Evolutionary conservation across 2,329 filamentous ascomycete genomes (phyloP), one percentile per base, ranked within the genome.

Genomic region (Penicillium sp.): DNA sequence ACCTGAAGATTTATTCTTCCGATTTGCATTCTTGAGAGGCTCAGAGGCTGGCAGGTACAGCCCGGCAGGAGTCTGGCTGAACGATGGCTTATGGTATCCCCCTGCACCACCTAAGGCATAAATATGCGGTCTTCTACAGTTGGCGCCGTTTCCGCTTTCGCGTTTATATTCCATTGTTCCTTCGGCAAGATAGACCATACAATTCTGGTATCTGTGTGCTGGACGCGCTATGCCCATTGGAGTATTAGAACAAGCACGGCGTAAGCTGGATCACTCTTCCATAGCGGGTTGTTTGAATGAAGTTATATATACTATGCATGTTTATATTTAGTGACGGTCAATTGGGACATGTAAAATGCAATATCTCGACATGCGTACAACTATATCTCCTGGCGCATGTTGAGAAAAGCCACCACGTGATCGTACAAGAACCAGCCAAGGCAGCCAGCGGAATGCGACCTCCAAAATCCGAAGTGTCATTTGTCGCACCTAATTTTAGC

Each of bases 21-120:
- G 76, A 7, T 78, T 79, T 57, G 76, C 76, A 0, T 79, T 76
- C 61, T 62, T 79, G 48, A 71, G 68, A 26, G 74, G 74, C 13
- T 68, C 73, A 6, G 68, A 71, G 45, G 70, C 72, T 13, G 74
- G 74, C 6, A 63, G 60, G 35, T 76, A 76, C 47, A 67, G 74
- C 3, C 68, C 68, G 10, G 60, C 70, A 30, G 74, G 73, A 4
- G 72, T 76, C 18, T 76, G 74, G 74, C 53, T 67, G 32, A 67
- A 65, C 42, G 68, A 74, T 51, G 72, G 72, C 34, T 51, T 57
- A 6, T 74, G 72, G 72, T 61, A 62, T n/a, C 60, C 71, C 7
- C 67, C 70, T 3, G 50, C 59, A 13, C 45, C 61, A 11, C 67
- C 67, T 4, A 67, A 66, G 47, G 38, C 51, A 34, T 70, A 68